phyloP scores from a whole-genome alignment of 345 rosid species.

The Euphorbia tirucalli region DNA sequence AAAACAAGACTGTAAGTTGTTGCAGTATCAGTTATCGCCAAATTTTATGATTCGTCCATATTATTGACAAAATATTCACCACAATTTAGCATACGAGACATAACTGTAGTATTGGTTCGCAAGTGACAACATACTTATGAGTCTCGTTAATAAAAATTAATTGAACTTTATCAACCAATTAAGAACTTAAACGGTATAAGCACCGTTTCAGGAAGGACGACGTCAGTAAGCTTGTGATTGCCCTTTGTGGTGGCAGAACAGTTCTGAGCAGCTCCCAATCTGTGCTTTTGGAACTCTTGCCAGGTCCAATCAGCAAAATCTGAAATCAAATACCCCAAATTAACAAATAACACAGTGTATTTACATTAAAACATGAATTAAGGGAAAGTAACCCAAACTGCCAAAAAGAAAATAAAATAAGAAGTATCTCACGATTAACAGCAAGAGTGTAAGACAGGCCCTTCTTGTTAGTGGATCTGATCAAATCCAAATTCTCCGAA shows the following conservation, averaged over 20 bases:
- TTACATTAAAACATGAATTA: not conserved
- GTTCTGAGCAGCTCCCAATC: slow-evolving; percentile 92
- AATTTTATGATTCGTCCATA: not conserved
- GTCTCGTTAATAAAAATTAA: not conserved
- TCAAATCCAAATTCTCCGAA: slow-evolving; percentile 65
- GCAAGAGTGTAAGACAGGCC: slow-evolving; percentile 64
- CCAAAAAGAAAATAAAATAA: not conserved
- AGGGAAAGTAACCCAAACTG: not conserved
- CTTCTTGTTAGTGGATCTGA: slow-evolving; percentile 70
- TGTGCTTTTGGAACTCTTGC: slow-evolving; percentile 81
- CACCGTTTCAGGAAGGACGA: slow-evolving; percentile 57
- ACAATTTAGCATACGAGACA: not conserved
- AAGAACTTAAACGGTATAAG: not conserved
- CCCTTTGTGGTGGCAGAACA: slow-evolving; percentile 91
- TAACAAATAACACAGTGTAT: not conserved
- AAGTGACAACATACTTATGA: not conserved
- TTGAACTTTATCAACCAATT: not conserved
- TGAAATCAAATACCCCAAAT: slow-evolving; percentile 18
- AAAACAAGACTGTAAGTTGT: not conserved
- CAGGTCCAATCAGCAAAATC: slow-evolving; percentile 93
- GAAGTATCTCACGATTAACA: slow-evolving; percentile 49
- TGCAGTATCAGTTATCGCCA: too few relatives aligned
- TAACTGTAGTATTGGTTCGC: not conserved
- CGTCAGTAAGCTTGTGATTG: slow-evolving; percentile 67
- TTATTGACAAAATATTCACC: not conserved